These are phyloP conservation scores for Amesomyces nigricolor DNA, from an alignment of 2,329 filamentous ascomycete genomes.

Conservation along the genomic window DNA sequence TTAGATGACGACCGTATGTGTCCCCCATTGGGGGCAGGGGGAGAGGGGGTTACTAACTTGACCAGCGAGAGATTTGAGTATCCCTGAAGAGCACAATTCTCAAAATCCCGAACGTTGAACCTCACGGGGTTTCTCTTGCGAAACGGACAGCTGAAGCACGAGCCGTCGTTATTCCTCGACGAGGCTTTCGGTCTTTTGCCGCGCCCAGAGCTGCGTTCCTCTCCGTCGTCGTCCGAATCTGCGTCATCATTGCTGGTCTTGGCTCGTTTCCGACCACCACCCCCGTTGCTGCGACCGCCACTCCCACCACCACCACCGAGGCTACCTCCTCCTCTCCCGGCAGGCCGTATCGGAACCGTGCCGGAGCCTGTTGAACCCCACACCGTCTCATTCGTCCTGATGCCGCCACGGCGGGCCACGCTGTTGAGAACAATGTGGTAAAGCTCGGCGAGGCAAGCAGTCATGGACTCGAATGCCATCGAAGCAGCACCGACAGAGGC, in stretches of 20 bases:
- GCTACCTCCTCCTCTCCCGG: not conserved
- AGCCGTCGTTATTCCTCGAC: not conserved
- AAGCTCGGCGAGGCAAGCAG: constrained; percentile 23
- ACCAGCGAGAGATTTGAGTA: constrained; percentile 22
- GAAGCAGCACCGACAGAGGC: constrained; percentile 3
- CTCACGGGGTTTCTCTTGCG: constrained; percentile 26
- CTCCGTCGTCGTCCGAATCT: constrained; percentile 12
- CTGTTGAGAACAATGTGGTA: constrained; percentile 17
- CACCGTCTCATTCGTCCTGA: constrained; percentile 3
- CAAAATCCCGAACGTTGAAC: constrained; percentile 25
- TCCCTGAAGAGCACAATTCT: constrained; percentile 19
- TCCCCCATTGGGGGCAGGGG: too few relatives aligned
- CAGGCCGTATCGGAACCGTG: constrained; percentile 1
- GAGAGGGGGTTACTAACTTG: constrained; percentile 19
- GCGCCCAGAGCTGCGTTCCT: constrained; percentile 10
- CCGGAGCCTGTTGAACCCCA: not conserved
- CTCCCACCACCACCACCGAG: not conserved
- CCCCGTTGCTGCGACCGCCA: not conserved
- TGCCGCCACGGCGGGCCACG: not conserved
- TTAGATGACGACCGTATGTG: not conserved
- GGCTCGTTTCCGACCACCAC: constrained; percentile 13
- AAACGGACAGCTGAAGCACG: constrained; percentile 24
- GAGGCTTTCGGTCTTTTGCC: constrained; percentile 14
- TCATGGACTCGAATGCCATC: constrained; percentile 20
- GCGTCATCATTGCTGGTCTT: constrained; percentile 7